Percentiles rank a stretch among this genome's conserved stretches.
Conservation (phyloP, 2,329 filamentous ascomycete species). For the Colletotrichum musae region DNA sequence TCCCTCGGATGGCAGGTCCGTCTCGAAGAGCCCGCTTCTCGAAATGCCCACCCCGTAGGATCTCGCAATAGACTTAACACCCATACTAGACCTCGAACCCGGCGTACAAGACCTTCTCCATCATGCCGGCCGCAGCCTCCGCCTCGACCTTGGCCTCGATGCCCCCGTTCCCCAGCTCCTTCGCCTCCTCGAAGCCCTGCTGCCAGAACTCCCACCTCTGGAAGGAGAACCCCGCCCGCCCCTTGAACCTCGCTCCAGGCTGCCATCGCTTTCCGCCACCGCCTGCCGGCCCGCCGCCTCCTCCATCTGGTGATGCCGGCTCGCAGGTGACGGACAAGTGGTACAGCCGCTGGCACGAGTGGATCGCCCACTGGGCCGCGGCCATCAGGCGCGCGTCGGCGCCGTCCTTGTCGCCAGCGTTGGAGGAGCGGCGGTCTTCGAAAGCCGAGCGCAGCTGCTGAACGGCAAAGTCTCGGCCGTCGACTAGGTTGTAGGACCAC, state of each 20-base stretch:
- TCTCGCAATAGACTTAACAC: neutral
- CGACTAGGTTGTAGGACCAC: constrained; percentile 39
- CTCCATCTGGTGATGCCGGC: neutral
- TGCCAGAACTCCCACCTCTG: constrained; percentile 41
- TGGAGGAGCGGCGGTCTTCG: constrained; percentile 35
- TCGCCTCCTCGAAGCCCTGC: constrained; percentile 34
- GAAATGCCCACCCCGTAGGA: neutral
- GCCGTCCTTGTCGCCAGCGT: constrained; percentile 13
- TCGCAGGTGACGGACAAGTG: constrained; percentile 32
- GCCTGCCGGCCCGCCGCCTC: no score
- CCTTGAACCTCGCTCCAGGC: constrained; percentile 24
- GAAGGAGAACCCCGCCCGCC: constrained; percentile 31
- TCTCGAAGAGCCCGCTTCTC: neutral
- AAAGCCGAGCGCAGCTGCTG: constrained; percentile 39
- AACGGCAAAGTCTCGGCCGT: constrained; percentile 37
- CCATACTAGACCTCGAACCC: constrained; percentile 18
- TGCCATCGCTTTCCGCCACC: constrained; percentile 6
- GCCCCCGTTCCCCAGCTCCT: constrained; percentile 33
- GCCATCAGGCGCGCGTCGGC: constrained; percentile 32
- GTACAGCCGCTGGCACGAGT: constrained; percentile 37
- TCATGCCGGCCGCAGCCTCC: constrained; percentile 57
- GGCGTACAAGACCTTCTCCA: constrained; percentile 47
- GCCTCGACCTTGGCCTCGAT: constrained; percentile 58
- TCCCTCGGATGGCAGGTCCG: neutral
- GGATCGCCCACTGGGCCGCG: constrained; percentile 36